Evolutionary conservation across 164 flowering plant genomes (phyloP), one percentile per base, ranked within the genome.

Genomic region (Nymphaea thermarum): DNA sequence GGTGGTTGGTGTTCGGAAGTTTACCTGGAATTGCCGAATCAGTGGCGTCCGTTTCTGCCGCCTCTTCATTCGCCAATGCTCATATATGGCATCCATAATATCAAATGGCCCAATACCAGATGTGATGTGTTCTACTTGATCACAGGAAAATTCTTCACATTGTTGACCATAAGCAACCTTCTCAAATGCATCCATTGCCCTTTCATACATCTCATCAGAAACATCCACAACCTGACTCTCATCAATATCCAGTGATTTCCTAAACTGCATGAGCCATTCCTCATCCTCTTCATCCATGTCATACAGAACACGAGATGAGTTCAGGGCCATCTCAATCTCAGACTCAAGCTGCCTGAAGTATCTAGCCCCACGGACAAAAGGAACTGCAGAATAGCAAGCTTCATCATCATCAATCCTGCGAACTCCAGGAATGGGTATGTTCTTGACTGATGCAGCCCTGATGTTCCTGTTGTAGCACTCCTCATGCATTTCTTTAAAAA

Each of bases 211-310:
- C 61, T 88, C 93, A 17, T 85, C 92, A 60, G 92, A 82, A 16
- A 86, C 71, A 69, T 79, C 82, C 15, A 43, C 69, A 16, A 7
- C 66, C 51, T 74, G 67, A 65, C 75, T 42, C 41, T 55, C 73
- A 10, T 64, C 68, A 68, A 6, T 55, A 16, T 73, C 76, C 3
- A 69, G 79, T 63, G 78, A 76, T 71, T 36, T 79, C 43, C 55
- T 72, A 68, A 65, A 66, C 71, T 71, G 73, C 64, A 66, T 59
- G 67, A 90, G 67, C 93, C 92, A 95, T 69, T 70, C 77, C 71
- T 95, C 98, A 80, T 95, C 99, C 67, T 92, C 98, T 78, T 89
- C 88, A 63, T 95, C 99, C 94, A 95, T 90, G 84, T 95, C 99
- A 86, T 95, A 95, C n/a, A 95, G 47, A 45, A 85, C 75, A 66